Conservation (phyloP, 805 yeast species). For the Wickerhamomyces tratensis region DNA sequence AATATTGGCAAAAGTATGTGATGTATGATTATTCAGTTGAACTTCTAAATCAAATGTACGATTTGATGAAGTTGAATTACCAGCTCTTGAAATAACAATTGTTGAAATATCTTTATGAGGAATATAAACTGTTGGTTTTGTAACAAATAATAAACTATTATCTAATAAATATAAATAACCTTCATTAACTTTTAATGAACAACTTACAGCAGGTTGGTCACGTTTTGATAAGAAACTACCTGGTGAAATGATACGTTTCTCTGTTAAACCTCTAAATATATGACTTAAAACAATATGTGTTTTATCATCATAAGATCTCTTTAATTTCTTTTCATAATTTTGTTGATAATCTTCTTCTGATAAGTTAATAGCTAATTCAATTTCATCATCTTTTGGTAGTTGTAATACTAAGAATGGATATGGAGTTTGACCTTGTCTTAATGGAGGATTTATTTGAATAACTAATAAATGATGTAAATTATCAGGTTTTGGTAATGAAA, state of each 20-base stretch:
- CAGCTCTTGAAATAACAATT: constrained; percentile 82
- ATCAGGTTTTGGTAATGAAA: constrained; percentile 90
- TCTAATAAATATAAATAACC: constrained; percentile 92
- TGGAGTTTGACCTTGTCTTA: constrained; percentile 96
- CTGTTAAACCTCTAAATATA: constrained; percentile 83
- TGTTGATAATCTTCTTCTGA: constrained; percentile 72
- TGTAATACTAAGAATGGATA: constrained; percentile 90
- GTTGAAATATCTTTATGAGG: constrained; percentile 74
- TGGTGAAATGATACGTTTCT: constrained; percentile 75
- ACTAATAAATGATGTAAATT: constrained; percentile 83
- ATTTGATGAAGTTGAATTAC: constrained; percentile 62
- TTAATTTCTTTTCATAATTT: constrained; percentile 68
- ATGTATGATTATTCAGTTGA: constrained; percentile 52
- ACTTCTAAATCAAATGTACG: constrained; percentile 92
- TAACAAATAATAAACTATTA: constrained; percentile 79
- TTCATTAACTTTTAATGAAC: constrained; percentile 91
- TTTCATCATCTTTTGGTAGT: constrained; percentile 81
- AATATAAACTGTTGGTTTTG: constrained; percentile 89
- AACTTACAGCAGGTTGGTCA: constrained; percentile 77
- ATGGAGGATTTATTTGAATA: constrained; percentile 90
- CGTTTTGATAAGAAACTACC: constrained; percentile 71
- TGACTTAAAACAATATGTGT: constrained; percentile 84
- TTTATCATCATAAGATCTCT: constrained; percentile 67
- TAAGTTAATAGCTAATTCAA: constrained; percentile 81
- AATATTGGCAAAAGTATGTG: constrained; percentile 82